Base-by-base conservation (phyloP, 768 basidiomycete genomes). In the Thelephora ganbajun region DNA sequence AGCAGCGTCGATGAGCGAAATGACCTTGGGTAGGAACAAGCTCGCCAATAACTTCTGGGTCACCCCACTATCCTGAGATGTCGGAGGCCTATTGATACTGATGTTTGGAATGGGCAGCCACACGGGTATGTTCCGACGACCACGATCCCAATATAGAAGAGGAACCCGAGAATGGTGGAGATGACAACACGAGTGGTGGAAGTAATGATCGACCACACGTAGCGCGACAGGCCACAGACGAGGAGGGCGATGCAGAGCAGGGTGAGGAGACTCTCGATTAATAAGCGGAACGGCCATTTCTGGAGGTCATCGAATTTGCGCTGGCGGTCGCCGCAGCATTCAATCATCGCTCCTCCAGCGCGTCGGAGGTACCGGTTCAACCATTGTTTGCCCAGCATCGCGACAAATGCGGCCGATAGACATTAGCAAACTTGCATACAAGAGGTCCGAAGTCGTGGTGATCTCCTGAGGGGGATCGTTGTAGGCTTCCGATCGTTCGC, bases 351-450 rank as follows among this genome's bases (percentile, higher is more conserved):
- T n/a, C n/a, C 56, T 48, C n/a, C 35, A 43, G 16, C 23, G 20
- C 11, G n/a, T 39, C 33, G 41, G 49, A 47, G 14, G 52, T 46
- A 30, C 19, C 44, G 50, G 20, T 35, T 37, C 1, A 68, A 60
- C 74, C 74, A 76, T 49, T 72, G 70, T 52, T 75, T 67, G 20
- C 71, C 67, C 7, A 76, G 53, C 5, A 70, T 74, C 7, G 71
- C 69, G 7, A 59, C 49, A 18, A 74, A 59, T 46, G 68, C 71
- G 41, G 68, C 65, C 2, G 59, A 59, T 58, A 51, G 69, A 72
- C 34, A 70, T 57, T 2, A 53, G 45, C 1, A 63, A 50, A 43
- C 58, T 58, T 22, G 52, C 35, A 53, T 74, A 70, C 69, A 68
- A 73, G 3, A 71, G 56, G 0, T 52, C 54, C 48, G 73, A 73